Conservation (phyloP, 2,329 filamentous ascomycete species). For the Blastomyces parvus region DNA sequence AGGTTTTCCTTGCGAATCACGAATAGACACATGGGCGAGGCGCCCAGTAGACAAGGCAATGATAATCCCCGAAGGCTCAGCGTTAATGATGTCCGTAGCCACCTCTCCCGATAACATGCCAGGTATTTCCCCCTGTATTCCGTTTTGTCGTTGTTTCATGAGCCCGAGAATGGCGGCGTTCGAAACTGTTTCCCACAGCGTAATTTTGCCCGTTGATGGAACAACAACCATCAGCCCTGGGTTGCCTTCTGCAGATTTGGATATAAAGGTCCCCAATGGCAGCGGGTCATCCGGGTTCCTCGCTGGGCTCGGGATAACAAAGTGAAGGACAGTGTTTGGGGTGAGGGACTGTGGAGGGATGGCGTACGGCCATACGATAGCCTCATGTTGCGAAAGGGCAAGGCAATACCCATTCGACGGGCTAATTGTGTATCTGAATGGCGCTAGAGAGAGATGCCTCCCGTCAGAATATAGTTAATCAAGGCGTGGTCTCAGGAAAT, state of each 20-base stretch:
- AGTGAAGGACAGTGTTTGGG: constrained; percentile 64
- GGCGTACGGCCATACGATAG: constrained; percentile 84
- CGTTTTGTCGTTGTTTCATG: constrained; percentile 70
- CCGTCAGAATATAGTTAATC: constrained; percentile 11
- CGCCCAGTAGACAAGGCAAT: constrained; percentile 77
- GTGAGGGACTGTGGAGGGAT: constrained; percentile 27
- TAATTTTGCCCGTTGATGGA: constrained; percentile 71
- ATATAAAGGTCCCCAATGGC: constrained; percentile 74
- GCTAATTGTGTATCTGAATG: constrained; percentile 57
- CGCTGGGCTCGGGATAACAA: constrained; percentile 66
- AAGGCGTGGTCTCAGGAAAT: neutral
- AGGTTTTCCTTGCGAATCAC: constrained; percentile 79
- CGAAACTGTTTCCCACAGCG: constrained; percentile 93
- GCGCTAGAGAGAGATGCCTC: constrained; percentile 36
- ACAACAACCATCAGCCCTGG: constrained; percentile 81
- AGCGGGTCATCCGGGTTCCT: constrained; percentile 59
- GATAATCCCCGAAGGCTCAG: constrained; percentile 79
- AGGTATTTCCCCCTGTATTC: constrained; percentile 63
- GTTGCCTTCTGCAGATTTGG: constrained; percentile 66
- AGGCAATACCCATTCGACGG: constrained; percentile 64
- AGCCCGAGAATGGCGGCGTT: constrained; percentile 76
- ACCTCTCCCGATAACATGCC: constrained; percentile 71
- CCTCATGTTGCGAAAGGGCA: constrained; percentile 68
- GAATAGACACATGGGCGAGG: constrained; percentile 73
- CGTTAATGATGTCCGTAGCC: constrained; percentile 67